Evolutionary conservation across 768 basidiomycete species (phyloP).

Genomic region (Suillus weaverae): DNA sequence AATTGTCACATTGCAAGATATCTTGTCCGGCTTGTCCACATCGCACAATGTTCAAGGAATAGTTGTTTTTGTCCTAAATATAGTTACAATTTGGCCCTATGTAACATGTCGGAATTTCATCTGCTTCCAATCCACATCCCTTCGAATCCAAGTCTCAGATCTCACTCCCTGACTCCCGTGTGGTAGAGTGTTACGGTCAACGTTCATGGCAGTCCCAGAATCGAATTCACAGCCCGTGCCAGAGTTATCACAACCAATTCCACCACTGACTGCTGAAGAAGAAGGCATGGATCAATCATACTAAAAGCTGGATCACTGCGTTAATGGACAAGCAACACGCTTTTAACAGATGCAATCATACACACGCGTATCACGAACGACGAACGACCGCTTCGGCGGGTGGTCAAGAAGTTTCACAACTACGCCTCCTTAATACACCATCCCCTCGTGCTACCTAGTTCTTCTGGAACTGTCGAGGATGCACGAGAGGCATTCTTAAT

Average conservation of each 20-base stretch:
- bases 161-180: neutral
- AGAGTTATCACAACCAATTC: constrained; percentile 30
- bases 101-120: neutral
- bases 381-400: constrained; percentile 72
- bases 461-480: constrained; percentile 52
- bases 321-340: constrained; percentile 14
- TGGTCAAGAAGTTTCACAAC: constrained; percentile 79
- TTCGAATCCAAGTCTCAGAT: neutral
- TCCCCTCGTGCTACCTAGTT: constrained; percentile 37
- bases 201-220: constrained; percentile 4
- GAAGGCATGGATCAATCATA: constrained; percentile 45
- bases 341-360: constrained; percentile 67
- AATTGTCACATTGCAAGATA: neutral
- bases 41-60: neutral
- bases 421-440: constrained; percentile 61
- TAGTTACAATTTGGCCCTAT: neutral
- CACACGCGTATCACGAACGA: constrained; percentile 81
- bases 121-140: neutral
- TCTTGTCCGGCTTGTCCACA: neutral
- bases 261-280: constrained; percentile 58
- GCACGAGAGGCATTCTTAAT: constrained; percentile 77
- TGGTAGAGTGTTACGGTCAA: neutral
- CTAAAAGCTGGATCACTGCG: constrained; percentile 3
- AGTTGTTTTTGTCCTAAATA: neutral
- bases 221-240: neutral